phyloP scores from a whole-genome alignment of 2,329 filamentous ascomycete species.

The Sphaceloma murrayae region DNA sequence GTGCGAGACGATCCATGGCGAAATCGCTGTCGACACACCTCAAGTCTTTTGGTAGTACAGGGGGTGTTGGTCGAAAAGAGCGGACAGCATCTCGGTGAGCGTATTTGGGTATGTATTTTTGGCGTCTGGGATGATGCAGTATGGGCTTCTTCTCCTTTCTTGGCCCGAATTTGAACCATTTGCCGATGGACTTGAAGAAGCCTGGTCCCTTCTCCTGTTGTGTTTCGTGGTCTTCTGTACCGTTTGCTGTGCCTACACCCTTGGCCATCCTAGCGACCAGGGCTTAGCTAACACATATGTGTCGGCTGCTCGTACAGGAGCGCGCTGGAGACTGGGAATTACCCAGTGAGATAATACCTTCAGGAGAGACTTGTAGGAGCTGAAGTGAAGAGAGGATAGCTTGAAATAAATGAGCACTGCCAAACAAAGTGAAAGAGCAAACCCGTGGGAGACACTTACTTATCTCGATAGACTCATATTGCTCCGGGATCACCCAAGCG shows the following conservation, averaged over 20 bases:
- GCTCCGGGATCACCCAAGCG: too few species aligned
- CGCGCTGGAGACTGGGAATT: too few species aligned
- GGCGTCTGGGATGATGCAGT: neutral
- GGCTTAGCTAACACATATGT: too few species aligned
- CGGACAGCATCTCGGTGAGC: slow-evolving; percentile 14
- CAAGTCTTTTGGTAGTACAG: slow-evolving; percentile 6
- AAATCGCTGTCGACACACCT: slow-evolving; percentile 14
- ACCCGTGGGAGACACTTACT: too few species aligned
- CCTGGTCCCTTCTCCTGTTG: neutral
- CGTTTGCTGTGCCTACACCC: too few species aligned
- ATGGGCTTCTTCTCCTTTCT: neutral
- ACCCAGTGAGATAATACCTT: too few species aligned
- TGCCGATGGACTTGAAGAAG: neutral
- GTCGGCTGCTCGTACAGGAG: too few species aligned
- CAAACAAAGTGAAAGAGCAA: neutral
- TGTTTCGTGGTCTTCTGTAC: too few species aligned
- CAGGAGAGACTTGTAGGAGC: too few species aligned
- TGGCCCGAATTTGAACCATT: neutral
- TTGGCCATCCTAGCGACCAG: too few species aligned
- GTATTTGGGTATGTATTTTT: slow-evolving; percentile 6
- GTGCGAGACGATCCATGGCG: slow-evolving; percentile 12
- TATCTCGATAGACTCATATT: too few species aligned
- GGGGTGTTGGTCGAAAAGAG: slow-evolving; percentile 10
- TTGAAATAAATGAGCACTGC: neutral
- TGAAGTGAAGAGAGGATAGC: neutral